phyloP scores from a whole-genome alignment of 1,139 yeast genomes.

The Kurtzmaniella natalensis region DNA sequence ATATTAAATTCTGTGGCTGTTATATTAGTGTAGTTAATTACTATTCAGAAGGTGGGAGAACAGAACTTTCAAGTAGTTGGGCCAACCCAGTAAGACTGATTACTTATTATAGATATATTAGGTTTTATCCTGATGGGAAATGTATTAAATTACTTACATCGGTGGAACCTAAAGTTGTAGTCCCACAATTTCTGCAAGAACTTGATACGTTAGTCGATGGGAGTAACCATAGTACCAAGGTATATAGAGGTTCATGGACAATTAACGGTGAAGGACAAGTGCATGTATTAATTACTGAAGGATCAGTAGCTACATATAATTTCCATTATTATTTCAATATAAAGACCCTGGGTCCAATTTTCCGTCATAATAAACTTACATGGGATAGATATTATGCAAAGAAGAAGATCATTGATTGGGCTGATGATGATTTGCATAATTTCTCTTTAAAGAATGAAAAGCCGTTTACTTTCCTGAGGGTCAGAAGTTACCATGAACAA shows the following conservation, averaged over 20 bases:
- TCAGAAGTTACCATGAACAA: constrained; percentile 39
- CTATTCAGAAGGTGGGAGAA: constrained; percentile 72
- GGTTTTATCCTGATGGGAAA: constrained; percentile 78
- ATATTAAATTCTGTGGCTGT: constrained; percentile 73
- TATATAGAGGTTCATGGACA: constrained; percentile 54
- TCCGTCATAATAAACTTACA: constrained; percentile 57
- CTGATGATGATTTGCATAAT: constrained; percentile 47
- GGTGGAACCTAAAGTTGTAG: constrained; percentile 59
- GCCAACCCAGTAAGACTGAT: constrained; percentile 74
- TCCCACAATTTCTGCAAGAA: constrained; percentile 44
- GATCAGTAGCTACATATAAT: constrained; percentile 58
- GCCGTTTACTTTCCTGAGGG: constrained; percentile 69
- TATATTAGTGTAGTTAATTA: constrained; percentile 85
- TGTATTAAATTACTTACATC: constrained; percentile 64
- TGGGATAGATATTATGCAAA: constrained; percentile 64
- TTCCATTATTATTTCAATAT: constrained; percentile 63
- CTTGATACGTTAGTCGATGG: neutral
- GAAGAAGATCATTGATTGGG: constrained; percentile 39
- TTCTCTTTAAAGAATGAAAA: constrained; percentile 68
- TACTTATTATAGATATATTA: constrained; percentile 78
- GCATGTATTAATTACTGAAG: constrained; percentile 49
- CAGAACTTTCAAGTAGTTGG: constrained; percentile 66
- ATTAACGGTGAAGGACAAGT: constrained; percentile 48
- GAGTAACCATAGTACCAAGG: constrained; percentile 10
- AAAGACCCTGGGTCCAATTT: constrained; percentile 48